Evolutionary conservation across 768 basidiomycete species (phyloP), one percentile per base, ranked within the genome.

Genomic region (Leucocoprinus leucothites): DNA sequence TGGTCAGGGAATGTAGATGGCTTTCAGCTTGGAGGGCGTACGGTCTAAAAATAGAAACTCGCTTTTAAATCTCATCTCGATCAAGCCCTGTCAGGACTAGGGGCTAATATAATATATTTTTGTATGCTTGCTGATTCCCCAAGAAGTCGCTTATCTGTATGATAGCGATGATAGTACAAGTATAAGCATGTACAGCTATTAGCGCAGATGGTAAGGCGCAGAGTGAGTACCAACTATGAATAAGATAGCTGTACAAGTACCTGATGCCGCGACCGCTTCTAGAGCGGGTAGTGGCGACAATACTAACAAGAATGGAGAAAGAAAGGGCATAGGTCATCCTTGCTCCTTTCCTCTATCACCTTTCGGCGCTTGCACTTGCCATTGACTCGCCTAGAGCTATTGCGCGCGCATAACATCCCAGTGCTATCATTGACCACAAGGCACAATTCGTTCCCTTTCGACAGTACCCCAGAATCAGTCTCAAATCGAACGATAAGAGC

Each of bases 401-500:
- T 11, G 91, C 89, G 53, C 85, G 80, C 13, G 70, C 68, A 63
- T 92, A 96, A 64, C 85, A 85, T 53, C 77, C 58, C 22, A 80
- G 75, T 16, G 90, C 87, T 63, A 92, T 79, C 48, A 91, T 64
- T 21, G 89, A 91, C 78, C 84, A 97, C 48, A 95, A 69, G 9
- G 86, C 85, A 24, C 84, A 87, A 64, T 93, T 93, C 28, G 89
- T 89, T 41, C 92, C 93, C 91, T 94, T 56, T 43, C 41, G 38
- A 31, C 43, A n/a, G 4, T 53, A 2, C 48, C 14, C 58, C 25
- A 47, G 31, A 41, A 51, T 58, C 46, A 58, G 34, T 46, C 38
- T 47, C 5, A 1, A 35, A 22, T 28, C 41, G 34, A 21, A 26
- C 31, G 5, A 13, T 6, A 31, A 31, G 11, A 11, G 11, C 31